Evolutionary conservation across 2,329 filamentous ascomycete genomes (phyloP).

Genomic region (Parastagonospora nodorum): DNA sequence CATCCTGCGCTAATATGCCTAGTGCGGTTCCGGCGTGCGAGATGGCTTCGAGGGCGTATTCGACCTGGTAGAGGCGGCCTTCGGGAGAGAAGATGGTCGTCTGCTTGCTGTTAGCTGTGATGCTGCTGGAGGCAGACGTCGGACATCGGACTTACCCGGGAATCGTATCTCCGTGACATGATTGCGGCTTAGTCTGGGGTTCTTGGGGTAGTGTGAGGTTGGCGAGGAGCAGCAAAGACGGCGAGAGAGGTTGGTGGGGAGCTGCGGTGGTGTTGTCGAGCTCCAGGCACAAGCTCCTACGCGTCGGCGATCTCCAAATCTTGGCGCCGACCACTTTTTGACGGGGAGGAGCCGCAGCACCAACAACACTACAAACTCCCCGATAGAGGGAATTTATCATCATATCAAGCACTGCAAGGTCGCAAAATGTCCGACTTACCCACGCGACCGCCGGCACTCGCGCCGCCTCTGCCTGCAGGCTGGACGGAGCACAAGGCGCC

Average conservation of each 20-base stretch:
- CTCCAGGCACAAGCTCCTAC: constrained; percentile 47
- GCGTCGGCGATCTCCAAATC: constrained; percentile 40
- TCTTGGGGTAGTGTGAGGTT: constrained; percentile 3
- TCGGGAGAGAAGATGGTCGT: constrained; percentile 99
- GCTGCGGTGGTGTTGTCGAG: constrained; percentile 35
- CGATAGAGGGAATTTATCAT: neutral
- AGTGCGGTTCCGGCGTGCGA: constrained; percentile 97
- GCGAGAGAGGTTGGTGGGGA: constrained; percentile 24
- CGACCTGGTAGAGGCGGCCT: constrained; percentile 97
- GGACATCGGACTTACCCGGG: constrained; percentile 68
- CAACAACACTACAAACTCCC: constrained; percentile 6
- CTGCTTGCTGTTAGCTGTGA: constrained; percentile 54
- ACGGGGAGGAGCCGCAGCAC: constrained; percentile 18
- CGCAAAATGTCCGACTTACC: constrained; percentile 37
- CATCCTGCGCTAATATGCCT: constrained; percentile 95
- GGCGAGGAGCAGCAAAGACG: constrained; percentile 9
- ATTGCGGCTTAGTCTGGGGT: constrained; percentile 30
- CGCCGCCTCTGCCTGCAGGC: constrained; percentile 71
- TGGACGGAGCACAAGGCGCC: constrained; percentile 96
- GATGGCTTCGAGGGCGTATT: constrained; percentile 98
- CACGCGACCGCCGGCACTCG: constrained; percentile 35
- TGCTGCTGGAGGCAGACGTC: constrained; percentile 7
- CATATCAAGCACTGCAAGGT: neutral
- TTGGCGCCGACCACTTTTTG: constrained; percentile 35
- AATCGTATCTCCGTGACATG: constrained; percentile 98